Evolutionary conservation across 148 eudicot genomes (phyloP).

Genomic region (Rhododendron griersonianum): DNA sequence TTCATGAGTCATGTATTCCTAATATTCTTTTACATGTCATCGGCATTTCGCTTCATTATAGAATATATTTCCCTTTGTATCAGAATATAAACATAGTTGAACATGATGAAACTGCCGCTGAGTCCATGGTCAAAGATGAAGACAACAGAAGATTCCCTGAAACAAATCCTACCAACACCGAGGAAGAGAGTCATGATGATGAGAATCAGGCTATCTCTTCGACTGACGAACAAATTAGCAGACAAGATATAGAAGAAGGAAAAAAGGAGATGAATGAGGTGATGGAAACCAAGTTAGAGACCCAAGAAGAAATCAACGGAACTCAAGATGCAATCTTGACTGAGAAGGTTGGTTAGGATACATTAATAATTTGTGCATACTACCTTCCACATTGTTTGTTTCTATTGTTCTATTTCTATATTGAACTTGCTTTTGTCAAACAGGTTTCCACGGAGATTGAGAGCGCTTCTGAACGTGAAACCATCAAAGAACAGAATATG

Average conservation of each 20-base stretch:
- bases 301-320: background rate
- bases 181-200: background rate
- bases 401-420: background rate
- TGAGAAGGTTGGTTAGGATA: background rate
- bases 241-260: slow-evolving; percentile 1
- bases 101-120: background rate
- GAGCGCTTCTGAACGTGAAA: slow-evolving; percentile 9
- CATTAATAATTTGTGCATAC: background rate
- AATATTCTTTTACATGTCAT: too few species aligned
- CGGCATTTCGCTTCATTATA: too few species aligned
- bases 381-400: background rate
- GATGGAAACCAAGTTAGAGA: background rate
- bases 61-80: too few species aligned
- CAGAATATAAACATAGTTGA: background rate
- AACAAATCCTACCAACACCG: background rate
- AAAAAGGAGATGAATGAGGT: background rate
- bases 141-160: background rate
- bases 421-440: background rate
- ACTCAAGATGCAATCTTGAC: background rate
- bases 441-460: slow-evolving; percentile 10
- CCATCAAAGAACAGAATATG: background rate
- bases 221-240: background rate
- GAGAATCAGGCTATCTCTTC: background rate
- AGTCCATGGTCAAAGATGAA: background rate
- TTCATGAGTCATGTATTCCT: too few species aligned